Base-by-base conservation (phyloP, 2,329 filamentous ascomycete genomes). In the Fusarium burgessii region DNA sequence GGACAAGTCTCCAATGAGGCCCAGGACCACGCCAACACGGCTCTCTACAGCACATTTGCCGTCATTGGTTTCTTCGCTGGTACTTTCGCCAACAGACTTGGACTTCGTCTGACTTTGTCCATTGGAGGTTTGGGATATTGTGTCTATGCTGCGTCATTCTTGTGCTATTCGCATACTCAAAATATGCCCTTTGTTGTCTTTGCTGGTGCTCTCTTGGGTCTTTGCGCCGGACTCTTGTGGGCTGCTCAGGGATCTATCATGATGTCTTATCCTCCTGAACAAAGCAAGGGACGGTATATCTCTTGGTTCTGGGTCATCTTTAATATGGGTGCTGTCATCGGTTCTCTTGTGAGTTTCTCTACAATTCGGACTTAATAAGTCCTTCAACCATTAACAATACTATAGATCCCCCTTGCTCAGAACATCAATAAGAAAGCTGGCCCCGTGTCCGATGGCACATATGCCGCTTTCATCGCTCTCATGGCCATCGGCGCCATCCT, bases 291-390 rank as follows among this genome's bases (percentile, higher is more conserved):
- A 46, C 90, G 91, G 65, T 97, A 94, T 80, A 97, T 97, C 79
- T 92, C 92, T 66, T 91, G 90, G 84, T 97, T 97, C 83, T 97
- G 95, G 95, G 90, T 94, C 80, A 97, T 98, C 77, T 98, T 97
- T 87, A 97, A 97, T 82, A 81, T 95, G 64, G 95, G 95, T 74
- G 94, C 91, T 76, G 94, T 97, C 67, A 93, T 98, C 80, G 95
- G 95, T 68, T 90, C 91, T 77, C 81, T 91, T 75, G 82, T 86
- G 77, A 75, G 82, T 78, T 59, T n/a, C 27, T 27, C 20, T 25
- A n/a, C 4, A 35, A 42, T n/a, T 25, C 38, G 13, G 40, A 6
- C 4, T 54, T 18, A 20, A 23, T 29, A 17, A 27, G 7, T 25
- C 10, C 32, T 36, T 11, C 2, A 18, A 15, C 9, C 47, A 33